Percentiles rank a stretch among this genome's conserved stretches.
Evolutionary conservation across 192 early-diverging fungal genomes (phyloP).

Genomic region (Coemansia sp.): DNA sequence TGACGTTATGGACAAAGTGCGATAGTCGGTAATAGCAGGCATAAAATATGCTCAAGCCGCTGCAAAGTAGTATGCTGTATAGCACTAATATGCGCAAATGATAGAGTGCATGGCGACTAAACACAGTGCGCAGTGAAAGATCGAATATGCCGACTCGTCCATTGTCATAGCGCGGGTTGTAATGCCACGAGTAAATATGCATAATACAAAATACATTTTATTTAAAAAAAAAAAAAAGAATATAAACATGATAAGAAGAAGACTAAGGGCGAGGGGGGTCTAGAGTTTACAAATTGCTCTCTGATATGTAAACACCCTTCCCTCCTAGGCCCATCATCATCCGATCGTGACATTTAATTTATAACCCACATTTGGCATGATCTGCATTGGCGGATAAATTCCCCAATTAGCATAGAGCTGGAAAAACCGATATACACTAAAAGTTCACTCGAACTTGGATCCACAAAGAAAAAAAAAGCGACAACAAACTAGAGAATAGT

Average conservation of each 20-base stretch:
- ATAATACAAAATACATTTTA: background rate
- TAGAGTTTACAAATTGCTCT: background rate
- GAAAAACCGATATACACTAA: background rate
- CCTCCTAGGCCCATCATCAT: no score
- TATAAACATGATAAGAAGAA: background rate
- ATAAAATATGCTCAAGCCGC: background rate
- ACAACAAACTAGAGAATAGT: background rate
- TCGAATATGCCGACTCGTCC: constrained; percentile 14
- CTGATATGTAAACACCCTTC: no score
- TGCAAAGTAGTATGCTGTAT: constrained; percentile 18
- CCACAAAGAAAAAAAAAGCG: background rate
- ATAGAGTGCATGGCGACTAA: constrained; percentile 3
- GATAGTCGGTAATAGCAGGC: constrained; percentile 8
- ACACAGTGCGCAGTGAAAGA: background rate
- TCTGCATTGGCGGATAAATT: background rate
- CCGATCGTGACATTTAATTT: no score
- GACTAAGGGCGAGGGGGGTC: background rate
- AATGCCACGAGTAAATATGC: constrained; percentile 6
- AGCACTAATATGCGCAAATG: constrained; percentile 1
- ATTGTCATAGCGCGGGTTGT: constrained; percentile 2
- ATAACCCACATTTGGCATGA: background rate
- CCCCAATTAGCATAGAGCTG: background rate
- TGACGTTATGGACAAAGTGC: background rate
- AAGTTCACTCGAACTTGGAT: background rate
- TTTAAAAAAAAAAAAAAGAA: background rate